Base-by-base conservation (phyloP, 495 filamentous ascomycete species). In the Glarea lozoyensis region DNA sequence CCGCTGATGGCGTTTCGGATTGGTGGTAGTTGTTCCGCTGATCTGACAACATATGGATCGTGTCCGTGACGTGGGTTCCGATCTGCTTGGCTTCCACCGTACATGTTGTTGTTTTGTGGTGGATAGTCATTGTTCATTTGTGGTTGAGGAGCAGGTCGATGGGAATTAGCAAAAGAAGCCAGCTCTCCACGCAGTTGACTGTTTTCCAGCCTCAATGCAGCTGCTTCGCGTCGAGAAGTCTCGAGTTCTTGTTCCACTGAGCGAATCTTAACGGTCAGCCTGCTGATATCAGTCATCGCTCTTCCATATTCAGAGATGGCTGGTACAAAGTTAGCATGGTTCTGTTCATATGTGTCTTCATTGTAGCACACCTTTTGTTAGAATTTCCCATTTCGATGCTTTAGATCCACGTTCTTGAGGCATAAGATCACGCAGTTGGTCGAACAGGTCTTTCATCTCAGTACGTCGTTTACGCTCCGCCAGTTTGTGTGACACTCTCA, bases 361-460 rank as follows among this genome's bases (percentile, higher is more conserved):
- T 23, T 5, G 10, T 19, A 32, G 20, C 66, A 25, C 70, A 94
- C 88, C 86, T 74, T 90, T 88, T 9, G 86, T 93, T n/a, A 99
- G 61, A 24, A 94, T 94, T 55, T 99, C 92, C 93, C 93, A 99
- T 63, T 99, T 99, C 56, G 88, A 95, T 2, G 90, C 89, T 57
- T 97, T 99, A 33, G 84, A 83, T 15, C 88, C 90, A 38, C 88
- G 79, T 45, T 84, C 84, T 42, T 87, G 80, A 4, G 90, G 90
- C 48, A 96, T 78, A 30, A 87, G 73, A 40, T 81, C 72, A 27
- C 89, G 78, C 18, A 99, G 64, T 34, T 82, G 73, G 49, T 99
- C 92, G 58, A 97, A 97, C 5, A 96, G 72, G 56, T 89, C 82
- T 62, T 99, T 99, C 92, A 99, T 97, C 59, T 99, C 92, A 37